Percentiles rank a stretch among this genome's conserved stretches.
These are phyloP conservation scores for Lipomyces sp. DNA, from an alignment of 805 yeast genomes.

Conservation along the genomic window DNA sequence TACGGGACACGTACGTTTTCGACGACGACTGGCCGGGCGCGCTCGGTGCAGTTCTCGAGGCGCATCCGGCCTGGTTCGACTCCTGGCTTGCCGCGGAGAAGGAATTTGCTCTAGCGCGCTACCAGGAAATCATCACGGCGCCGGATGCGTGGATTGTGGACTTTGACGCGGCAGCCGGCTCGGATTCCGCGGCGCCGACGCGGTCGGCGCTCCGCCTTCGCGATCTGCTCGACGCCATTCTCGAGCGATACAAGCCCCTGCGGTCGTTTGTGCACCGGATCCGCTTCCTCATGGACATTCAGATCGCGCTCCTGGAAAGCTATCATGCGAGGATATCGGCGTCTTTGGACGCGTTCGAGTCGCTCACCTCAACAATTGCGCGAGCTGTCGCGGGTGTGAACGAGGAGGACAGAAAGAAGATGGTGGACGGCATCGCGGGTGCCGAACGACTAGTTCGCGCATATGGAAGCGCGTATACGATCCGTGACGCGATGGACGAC, in stretches of 20 bases:
- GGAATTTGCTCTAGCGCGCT: constrained; percentile 50
- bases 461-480: constrained; percentile 40
- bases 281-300: constrained; percentile 56
- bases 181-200: constrained; percentile 54
- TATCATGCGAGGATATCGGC: constrained; percentile 47
- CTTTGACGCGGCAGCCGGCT: constrained; percentile 44
- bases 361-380: constrained; percentile 38
- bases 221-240: constrained; percentile 56
- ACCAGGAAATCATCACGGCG: constrained; percentile 49
- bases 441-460: constrained; percentile 45
- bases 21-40: constrained; percentile 48
- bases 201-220: constrained; percentile 57
- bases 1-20: constrained; percentile 47
- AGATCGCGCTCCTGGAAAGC: constrained; percentile 52
- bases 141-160: constrained; percentile 57
- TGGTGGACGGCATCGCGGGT: constrained; percentile 38
- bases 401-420: constrained; percentile 33
- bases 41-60: constrained; percentile 33
- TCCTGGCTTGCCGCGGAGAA: constrained; percentile 56
- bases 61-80: constrained; percentile 38
- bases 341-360: constrained; percentile 46
- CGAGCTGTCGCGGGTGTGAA: constrained; percentile 39
- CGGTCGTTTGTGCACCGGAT: constrained; percentile 53
- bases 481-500: constrained; percentile 40
- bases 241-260: constrained; percentile 46